Base-by-base conservation (phyloP, 805 yeast species). In the Saccharomyces paradoxus region DNA sequence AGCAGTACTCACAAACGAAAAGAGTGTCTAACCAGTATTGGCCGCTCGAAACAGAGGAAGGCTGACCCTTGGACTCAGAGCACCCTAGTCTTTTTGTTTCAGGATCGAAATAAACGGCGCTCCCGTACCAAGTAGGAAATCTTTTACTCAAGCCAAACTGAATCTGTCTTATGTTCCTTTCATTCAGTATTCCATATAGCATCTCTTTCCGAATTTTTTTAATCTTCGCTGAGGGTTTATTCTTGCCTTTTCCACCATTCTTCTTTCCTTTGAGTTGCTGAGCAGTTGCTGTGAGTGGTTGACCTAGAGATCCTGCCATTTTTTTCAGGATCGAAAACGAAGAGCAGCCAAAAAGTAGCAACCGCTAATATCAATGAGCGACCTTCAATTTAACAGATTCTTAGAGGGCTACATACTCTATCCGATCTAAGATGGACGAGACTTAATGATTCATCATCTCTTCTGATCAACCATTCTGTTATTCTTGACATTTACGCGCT, bases 51-150 rank as follows among this genome's bases (percentile, higher is more conserved):
- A 46, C 21, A 50, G 61, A n/a, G 51, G 37, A 37, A 17, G 17
- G 58, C 56, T 37, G 44, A 8, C 44, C 4, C 24, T 17, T 6
- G 65, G 53, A 50, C 67, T 68, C 41, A 72, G 70, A 58, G 44
- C 70, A 76, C 3, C 84, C 87, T 51, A 81, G 60, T 2, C 72
- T 70, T 49, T 71, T 70, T 32, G 77, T 77, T 55, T 75, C 77
- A 13, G 69, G 70, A 49, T 75, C 75, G 58, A 90, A 88, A 66
- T 89, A 86, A 0, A 89, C 95, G 2, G 88, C 80, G 62, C 87
- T 86, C 0, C 95, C 94, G 66, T 86, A 90, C 97, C 97, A 89
- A 2, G 97, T 85, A 53, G 82, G 78, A 57, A 91, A 82, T 55
- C 78, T 79, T 60, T 75, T 78, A 22, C 78, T 75, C 26, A 63